These are phyloP conservation scores for Neurospora sp. DNA, from an alignment of 495 filamentous ascomycete species.

Conservation along the genomic window DNA sequence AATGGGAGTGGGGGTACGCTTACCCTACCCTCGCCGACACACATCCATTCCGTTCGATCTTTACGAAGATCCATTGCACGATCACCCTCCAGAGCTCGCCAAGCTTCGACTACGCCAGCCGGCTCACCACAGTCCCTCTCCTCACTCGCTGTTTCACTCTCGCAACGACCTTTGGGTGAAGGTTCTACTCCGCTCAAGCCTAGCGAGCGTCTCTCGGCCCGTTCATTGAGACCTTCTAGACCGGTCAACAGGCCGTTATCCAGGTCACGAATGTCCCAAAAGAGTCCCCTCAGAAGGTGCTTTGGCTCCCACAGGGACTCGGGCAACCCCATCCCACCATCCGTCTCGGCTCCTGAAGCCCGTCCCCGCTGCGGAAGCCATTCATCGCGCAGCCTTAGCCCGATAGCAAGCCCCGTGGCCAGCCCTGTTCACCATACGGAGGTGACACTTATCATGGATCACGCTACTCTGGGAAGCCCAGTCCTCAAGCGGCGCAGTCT, in stretches of 20 bases:
- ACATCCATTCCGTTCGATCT: constrained; percentile 65
- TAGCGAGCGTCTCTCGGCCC: constrained; percentile 42
- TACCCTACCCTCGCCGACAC: constrained; percentile 73
- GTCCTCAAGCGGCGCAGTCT: constrained; percentile 79
- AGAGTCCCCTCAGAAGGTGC: constrained; percentile 65
- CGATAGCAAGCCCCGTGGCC: neutral
- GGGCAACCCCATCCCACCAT: constrained; percentile 51
- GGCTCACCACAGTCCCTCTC: constrained; percentile 2
- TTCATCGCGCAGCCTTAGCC: neutral
- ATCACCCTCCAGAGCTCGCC: constrained; percentile 60
- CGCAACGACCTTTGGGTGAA: constrained; percentile 20
- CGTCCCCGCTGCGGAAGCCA: constrained; percentile 13
- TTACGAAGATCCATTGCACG: constrained; percentile 75
- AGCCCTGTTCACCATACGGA: constrained; percentile 87
- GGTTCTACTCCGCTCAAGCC: constrained; percentile 29
- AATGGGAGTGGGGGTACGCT: constrained; percentile 61
- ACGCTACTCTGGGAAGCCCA: constrained; percentile 65
- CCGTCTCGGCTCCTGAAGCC: constrained; percentile 22
- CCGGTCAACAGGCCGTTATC: constrained; percentile 34
- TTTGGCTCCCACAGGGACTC: constrained; percentile 59
- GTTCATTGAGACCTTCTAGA: constrained; percentile 36
- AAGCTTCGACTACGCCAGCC: neutral
- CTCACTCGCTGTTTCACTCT: constrained; percentile 17
- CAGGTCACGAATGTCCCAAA: constrained; percentile 50
- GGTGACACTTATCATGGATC: constrained; percentile 77